Percentiles rank a stretch among this genome's conserved stretches.
Evolutionary conservation across 2,329 filamentous ascomycete genomes (phyloP).

Genomic region (Beauveria sp.): DNA sequence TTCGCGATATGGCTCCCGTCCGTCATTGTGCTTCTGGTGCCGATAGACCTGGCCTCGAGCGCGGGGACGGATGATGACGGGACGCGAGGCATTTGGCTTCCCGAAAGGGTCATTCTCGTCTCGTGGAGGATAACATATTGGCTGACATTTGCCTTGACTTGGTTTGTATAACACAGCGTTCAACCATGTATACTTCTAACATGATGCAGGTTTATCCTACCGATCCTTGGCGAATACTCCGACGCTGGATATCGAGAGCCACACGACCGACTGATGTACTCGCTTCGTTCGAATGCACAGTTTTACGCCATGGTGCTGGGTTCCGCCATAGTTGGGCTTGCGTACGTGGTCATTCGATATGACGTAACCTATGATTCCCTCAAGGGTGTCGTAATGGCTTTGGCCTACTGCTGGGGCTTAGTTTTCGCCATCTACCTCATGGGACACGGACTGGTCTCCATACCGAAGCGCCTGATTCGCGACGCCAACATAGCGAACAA

Average conservation of each 20-base stretch:
- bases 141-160: slow-evolving; percentile 91
- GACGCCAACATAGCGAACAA: slow-evolving; percentile 70
- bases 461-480: slow-evolving; percentile 73
- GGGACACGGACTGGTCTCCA: slow-evolving; percentile 91
- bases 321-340: slow-evolving; percentile 60
- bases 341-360: slow-evolving; percentile 78
- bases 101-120: slow-evolving; percentile 68
- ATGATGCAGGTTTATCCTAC: slow-evolving; percentile 68
- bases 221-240: slow-evolving; percentile 87
- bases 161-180: slow-evolving; percentile 44
- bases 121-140: slow-evolving; percentile 95
- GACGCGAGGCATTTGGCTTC: slow-evolving; percentile 79
- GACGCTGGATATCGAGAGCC: slow-evolving; percentile 90
- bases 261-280: slow-evolving; percentile 73
- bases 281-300: slow-evolving; percentile 76
- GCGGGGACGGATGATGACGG: slow-evolving; percentile 64
- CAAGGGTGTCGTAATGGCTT: slow-evolving; percentile 82
- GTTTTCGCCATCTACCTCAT: slow-evolving; percentile 92
- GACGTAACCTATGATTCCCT: slow-evolving; percentile 65
- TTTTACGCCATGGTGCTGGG: slow-evolving; percentile 79
- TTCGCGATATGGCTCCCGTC: slow-evolving; percentile 90
- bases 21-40: slow-evolving; percentile 84
- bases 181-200: slow-evolving; percentile 12
- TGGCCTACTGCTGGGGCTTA: slow-evolving; percentile 91
- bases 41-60: slow-evolving; percentile 89